Evolutionary conservation across 106 monocot species (phyloP).

Genomic region (Vanilla planifolia): DNA sequence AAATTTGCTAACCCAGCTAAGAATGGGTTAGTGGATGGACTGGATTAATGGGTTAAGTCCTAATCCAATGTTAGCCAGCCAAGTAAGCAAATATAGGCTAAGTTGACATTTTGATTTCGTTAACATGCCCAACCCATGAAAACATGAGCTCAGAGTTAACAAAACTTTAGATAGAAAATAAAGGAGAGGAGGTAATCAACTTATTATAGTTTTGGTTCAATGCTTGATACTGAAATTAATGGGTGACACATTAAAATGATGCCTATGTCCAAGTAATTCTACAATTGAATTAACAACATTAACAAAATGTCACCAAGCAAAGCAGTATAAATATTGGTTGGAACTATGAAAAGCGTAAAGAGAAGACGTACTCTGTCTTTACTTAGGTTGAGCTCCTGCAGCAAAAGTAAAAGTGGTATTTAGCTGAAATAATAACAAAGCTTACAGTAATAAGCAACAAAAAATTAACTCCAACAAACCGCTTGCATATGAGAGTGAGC

Average conservation of each 20-base stretch:
- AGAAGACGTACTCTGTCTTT: conserved; percentile 44
- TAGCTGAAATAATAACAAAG: background rate
- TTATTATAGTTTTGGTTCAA: too few relatives aligned
- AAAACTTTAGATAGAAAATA: too few relatives aligned
- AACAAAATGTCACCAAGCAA: background rate
- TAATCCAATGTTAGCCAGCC: too few relatives aligned
- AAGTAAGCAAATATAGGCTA: too few relatives aligned
- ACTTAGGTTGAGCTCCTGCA: conserved; percentile 45
- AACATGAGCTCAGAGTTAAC: too few relatives aligned
- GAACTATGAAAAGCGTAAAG: background rate
- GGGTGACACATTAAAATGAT: background rate
- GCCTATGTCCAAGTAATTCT: background rate
- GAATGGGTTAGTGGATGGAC: too few relatives aligned
- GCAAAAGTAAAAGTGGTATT: background rate
- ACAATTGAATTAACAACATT: too few relatives aligned
- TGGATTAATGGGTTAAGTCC: too few relatives aligned
- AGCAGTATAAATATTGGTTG: background rate
- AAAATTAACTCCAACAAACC: conserved; percentile 28
- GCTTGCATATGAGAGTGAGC: conserved; percentile 54
- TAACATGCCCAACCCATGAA: too few relatives aligned
- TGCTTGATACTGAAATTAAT: background rate
- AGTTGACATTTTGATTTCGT: too few relatives aligned
- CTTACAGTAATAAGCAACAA: too few relatives aligned
- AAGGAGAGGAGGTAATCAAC: background rate
- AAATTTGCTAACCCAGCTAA: too few relatives aligned